These are phyloP conservation scores for barley (Hordeum vulgare) DNA, from an alignment of 176 grass and related monocot species.

Conservation along the genomic window MorexV3_pseudomolecules_assembly NC_058524.1:31398816-31399315, in stretches of 20 bases:
- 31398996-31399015: neutral
- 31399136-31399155: neutral
- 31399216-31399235: neutral
- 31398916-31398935: neutral
- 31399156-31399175: neutral
- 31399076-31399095: neutral
- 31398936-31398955: neutral
- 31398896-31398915: neutral
- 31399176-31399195: constrained; percentile 2
- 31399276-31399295: neutral
- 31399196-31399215: constrained; percentile 1
- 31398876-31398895: too few species aligned
- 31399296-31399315: neutral
- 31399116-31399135: neutral
- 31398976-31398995: neutral
- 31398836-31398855: too few species aligned
- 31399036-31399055: neutral
- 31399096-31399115: neutral
- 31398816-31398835: neutral
- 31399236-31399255: neutral
- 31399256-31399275: neutral
- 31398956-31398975: neutral
- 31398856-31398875: neutral
- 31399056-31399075: neutral
- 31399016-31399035: neutral